Base-by-base conservation (phyloP, 148 eudicot species). In the Agrostemma githago region DNA sequence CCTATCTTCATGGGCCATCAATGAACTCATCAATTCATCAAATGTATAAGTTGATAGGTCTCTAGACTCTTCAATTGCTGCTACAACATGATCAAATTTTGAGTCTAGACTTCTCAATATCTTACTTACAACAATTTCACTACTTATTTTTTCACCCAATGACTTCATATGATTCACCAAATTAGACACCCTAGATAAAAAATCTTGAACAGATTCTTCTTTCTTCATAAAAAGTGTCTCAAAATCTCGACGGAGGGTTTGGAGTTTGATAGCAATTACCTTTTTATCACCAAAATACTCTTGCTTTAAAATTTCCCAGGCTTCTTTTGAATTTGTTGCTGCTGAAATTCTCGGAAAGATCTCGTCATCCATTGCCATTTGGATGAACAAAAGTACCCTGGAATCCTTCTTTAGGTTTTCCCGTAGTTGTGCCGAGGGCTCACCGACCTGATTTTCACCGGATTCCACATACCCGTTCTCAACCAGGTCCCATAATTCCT, bases 401-500 rank as follows among this genome's bases (percentile, higher is more conserved):
- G 8, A 48, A 8, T 48, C 54, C 12, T 74, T 64, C 77, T 64
- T 73, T 0, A 58, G 56, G 56, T 43, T 73, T 0, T 73, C 76
- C 16, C 68, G 20, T 34, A 73, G 53, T 12, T 12, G 8, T 3
- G 12, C 42, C 5, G 19, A 39, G 5, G 19, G 39, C 3, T 40
- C 74, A 15, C 41, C 37, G 0, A 43, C 20, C 20, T 57, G 61
- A 57, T 57, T 40, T n/a, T 17, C 42, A 8, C 20, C 15, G 11
- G 15, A 9, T 21, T 73, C 68, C n/a, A 5, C 48, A 43, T 34
- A 73, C 9, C 53, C 76, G 44, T 5, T 42, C 51, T 73, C 68
- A 6, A 62, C 76, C 41, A 73, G 21, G 37, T 73, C 76, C 68
- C 68, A 70, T 14, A 44, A 11, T 4, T 72, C 53, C 19, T 51